Conservation (phyloP, 345 rosid species). For the Euphorbia peplus region DNA sequence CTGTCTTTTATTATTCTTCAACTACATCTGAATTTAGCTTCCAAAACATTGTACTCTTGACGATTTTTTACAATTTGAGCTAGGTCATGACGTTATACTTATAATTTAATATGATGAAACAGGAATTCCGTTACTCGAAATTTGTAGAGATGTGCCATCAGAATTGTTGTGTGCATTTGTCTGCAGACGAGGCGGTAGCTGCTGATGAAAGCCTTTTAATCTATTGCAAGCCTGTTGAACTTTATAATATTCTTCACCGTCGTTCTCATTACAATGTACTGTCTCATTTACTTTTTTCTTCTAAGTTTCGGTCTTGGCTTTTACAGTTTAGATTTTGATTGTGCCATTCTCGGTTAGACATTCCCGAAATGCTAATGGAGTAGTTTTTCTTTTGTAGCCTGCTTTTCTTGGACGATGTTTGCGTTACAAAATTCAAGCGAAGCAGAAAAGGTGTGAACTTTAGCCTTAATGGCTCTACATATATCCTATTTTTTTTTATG, state of each 20-base stretch:
- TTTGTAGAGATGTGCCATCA: conserved; percentile 27
- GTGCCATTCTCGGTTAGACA: not conserved
- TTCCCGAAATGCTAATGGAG: not conserved
- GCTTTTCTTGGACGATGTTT: conserved; percentile 31
- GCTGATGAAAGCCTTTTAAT: conserved; percentile 27
- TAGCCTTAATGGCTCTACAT: not conserved
- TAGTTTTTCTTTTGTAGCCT: conserved; percentile 14
- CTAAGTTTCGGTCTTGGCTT: not conserved
- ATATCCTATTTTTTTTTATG: not conserved
- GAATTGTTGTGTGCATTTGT: conserved; percentile 25
- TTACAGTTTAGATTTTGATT: not conserved
- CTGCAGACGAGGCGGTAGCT: conserved; percentile 14
- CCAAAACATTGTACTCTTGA: not conserved
- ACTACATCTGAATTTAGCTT: not conserved
- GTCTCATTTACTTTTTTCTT: not conserved
- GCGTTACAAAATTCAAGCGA: conserved; percentile 19
- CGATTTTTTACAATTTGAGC: not conserved
- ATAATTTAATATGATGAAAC: not conserved
- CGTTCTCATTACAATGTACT: conserved; percentile 25
- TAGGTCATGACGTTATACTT: not conserved
- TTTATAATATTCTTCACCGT: conserved; percentile 27
- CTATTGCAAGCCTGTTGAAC: conserved; percentile 35
- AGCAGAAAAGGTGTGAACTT: conserved; percentile 18
- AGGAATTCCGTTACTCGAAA: not conserved
- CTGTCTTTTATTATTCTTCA: not conserved